These are phyloP conservation scores for Nephelium lappaceum DNA, from an alignment of 345 rosid species.

Conservation along the genomic window DNA sequence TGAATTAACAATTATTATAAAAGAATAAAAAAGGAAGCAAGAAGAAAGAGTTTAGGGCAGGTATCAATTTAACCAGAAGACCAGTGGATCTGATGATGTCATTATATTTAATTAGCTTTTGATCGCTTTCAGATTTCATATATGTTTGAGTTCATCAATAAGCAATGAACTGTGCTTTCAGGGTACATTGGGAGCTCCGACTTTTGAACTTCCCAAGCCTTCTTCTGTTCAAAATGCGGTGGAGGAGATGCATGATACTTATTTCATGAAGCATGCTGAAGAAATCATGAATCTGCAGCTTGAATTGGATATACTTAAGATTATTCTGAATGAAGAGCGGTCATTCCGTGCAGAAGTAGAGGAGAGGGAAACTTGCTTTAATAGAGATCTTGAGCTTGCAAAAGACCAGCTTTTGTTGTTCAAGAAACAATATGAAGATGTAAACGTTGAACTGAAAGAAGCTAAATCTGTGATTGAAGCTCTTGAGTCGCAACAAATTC, in stretches of 20 bases:
- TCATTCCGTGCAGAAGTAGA: slow-evolving; percentile 47
- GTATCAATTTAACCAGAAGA: neutral
- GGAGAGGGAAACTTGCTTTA: slow-evolving; percentile 46
- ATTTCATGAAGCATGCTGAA: slow-evolving; percentile 50
- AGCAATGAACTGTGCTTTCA: slow-evolving; percentile 25
- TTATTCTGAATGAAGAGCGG: slow-evolving; percentile 83
- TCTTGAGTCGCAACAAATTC: slow-evolving; percentile 77
- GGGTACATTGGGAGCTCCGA: slow-evolving; percentile 33
- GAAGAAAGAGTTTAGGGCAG: neutral
- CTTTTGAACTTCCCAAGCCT: slow-evolving; percentile 5
- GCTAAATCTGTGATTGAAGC: slow-evolving; percentile 75
- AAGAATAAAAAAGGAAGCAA: neutral
- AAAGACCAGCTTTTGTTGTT: slow-evolving; percentile 40
- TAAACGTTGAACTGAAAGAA: slow-evolving; percentile 52
- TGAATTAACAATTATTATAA: neutral
- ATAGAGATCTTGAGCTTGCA: slow-evolving; percentile 56
- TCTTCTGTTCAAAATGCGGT: slow-evolving; percentile 28
- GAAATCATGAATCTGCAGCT: slow-evolving; percentile 79
- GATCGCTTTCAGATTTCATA: slow-evolving; percentile 6
- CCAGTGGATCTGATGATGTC: no score
- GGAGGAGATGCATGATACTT: slow-evolving; percentile 30
- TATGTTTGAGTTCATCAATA: slow-evolving; percentile 1
- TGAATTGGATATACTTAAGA: slow-evolving; percentile 80
- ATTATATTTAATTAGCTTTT: neutral
- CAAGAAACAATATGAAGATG: slow-evolving; percentile 52